A percentile compares a stretch with the other conserved stretches of the same genome.
These are phyloP conservation scores for Candida corydali DNA, from an alignment of 805 yeast species.

Conservation along the genomic window DNA sequence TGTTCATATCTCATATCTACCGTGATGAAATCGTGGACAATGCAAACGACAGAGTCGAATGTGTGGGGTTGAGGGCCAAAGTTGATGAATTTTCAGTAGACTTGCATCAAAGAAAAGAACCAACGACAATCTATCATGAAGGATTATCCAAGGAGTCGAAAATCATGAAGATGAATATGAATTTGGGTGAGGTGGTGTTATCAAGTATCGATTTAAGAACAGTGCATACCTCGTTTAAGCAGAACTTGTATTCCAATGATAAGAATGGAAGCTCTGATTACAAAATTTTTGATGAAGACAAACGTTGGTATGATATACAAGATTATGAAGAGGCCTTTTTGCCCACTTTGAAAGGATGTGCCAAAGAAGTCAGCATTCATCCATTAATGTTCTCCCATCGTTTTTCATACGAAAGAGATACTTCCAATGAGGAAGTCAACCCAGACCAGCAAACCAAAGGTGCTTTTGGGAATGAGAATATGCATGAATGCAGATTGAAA, in stretches of 20 bases:
- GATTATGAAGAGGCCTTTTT: constrained; percentile 59
- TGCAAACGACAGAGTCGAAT: constrained; percentile 44
- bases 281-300: constrained; percentile 49
- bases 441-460: too few species aligned
- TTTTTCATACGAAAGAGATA: constrained; percentile 65
- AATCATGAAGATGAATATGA: constrained; percentile 55
- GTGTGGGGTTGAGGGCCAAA: constrained; percentile 62
- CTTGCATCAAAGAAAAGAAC: constrained; percentile 39
- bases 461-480: constrained; percentile 19
- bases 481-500: constrained; percentile 27
- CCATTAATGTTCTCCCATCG: constrained; percentile 69
- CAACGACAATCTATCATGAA: constrained; percentile 32
- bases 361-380: constrained; percentile 43
- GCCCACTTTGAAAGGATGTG: constrained; percentile 30
- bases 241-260: constrained; percentile 18
- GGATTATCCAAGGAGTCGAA: constrained; percentile 45
- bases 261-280: constrained; percentile 13
- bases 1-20: constrained; percentile 72
- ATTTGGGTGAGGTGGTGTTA: constrained; percentile 59
- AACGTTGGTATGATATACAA: constrained; percentile 56
- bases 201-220: constrained; percentile 57
- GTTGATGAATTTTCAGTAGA: constrained; percentile 36
- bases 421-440: constrained; percentile 54
- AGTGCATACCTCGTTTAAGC: constrained; percentile 44
- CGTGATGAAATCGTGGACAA: constrained; percentile 35